Base-by-base conservation (phyloP, 768 basidiomycete species). In the Astraeus odoratus region DNA sequence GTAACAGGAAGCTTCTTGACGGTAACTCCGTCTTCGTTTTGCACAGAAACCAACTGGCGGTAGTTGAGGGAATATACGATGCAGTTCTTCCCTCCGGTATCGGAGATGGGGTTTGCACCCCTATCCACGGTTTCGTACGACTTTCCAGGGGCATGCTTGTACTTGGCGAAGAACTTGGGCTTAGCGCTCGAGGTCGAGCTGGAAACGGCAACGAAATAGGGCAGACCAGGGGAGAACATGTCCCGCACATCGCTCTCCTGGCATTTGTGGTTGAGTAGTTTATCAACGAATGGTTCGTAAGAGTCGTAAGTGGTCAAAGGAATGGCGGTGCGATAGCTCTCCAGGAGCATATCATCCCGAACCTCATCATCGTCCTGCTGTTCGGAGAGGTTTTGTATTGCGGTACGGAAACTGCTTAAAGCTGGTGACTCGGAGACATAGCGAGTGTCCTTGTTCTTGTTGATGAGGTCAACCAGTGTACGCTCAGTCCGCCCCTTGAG, bases 161-260 rank as follows among this genome's bases (percentile, higher is more conserved):
- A 59, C 30, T 51, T 55, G 15, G 58, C 48, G 10, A 57, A 60
- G 29, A 48, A 34, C 22, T 57, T 59, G 1, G 53, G 7, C 4
- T 43, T 46, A 23, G 46, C 55, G 5, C 56, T 39, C 22, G 53
- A 55, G 18, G 58, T 60, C 5, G 39, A 44, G 31, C 51, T 55
- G 0, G 58, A 55, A 0, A 40, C 22, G 5, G 55, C 55, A 25
- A 60, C 34, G 23, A 52, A 59, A 34, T 29, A 49, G n/a, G 58
- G 58, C 12, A 59, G 20, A 0, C 57, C 58, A 2, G 55, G 55
- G 1, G 58, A 49, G 39, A 59, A 51, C 50, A 59, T 45, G 41
- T 57, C 47, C 34, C 46, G 46, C 43, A 52, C 47, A n/a, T 59
- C 57, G 15, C 29, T 19, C 18, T 39, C 39, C n/a, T 23, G n/a